Conservation (phyloP, 768 basidiomycete genomes). For the Hydnum rufescens region DNA sequence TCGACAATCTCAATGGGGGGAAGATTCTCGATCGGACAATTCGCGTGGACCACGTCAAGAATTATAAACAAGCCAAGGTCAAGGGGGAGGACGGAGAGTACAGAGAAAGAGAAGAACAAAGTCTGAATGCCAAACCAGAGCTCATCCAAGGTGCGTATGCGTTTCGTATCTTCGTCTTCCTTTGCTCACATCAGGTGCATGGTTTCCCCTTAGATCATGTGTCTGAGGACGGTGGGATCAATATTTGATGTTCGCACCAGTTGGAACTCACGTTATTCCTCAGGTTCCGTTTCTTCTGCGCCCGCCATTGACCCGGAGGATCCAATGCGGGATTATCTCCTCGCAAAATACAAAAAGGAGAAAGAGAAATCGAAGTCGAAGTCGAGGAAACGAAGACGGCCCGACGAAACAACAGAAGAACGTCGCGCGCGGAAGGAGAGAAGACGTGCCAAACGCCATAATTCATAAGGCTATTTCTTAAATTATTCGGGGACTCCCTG, state of each 20-base stretch:
- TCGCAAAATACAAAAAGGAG: constrained; percentile 52
- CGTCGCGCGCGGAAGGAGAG: constrained; percentile 52
- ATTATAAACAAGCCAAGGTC: constrained; percentile 72
- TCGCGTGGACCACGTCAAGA: constrained; percentile 80
- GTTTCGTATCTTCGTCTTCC: background rate
- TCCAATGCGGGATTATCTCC: constrained; percentile 88
- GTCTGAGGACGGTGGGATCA: constrained; percentile 23
- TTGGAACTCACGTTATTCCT: constrained; percentile 11
- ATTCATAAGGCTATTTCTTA: too few relatives aligned
- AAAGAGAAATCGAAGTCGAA: constrained; percentile 33
- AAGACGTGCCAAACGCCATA: constrained; percentile 28
- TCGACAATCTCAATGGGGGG: constrained; percentile 96
- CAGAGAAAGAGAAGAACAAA: constrained; percentile 68
- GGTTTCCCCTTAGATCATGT: too few relatives aligned
- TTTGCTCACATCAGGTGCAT: constrained; percentile 4
- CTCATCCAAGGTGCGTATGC: constrained; percentile 36
- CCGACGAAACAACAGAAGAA: constrained; percentile 54
- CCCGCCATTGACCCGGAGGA: constrained; percentile 83
- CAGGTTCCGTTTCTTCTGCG: constrained; percentile 43
- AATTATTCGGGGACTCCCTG: too few relatives aligned
- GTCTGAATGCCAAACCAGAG: constrained; percentile 69
- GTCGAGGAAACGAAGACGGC: constrained; percentile 31
- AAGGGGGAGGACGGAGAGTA: constrained; percentile 71
- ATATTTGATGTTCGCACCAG: constrained; percentile 6
- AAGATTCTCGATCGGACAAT: constrained; percentile 69